Conservation (phyloP, 495 filamentous ascomycete genomes). For the Tuber magnatum region DNA sequence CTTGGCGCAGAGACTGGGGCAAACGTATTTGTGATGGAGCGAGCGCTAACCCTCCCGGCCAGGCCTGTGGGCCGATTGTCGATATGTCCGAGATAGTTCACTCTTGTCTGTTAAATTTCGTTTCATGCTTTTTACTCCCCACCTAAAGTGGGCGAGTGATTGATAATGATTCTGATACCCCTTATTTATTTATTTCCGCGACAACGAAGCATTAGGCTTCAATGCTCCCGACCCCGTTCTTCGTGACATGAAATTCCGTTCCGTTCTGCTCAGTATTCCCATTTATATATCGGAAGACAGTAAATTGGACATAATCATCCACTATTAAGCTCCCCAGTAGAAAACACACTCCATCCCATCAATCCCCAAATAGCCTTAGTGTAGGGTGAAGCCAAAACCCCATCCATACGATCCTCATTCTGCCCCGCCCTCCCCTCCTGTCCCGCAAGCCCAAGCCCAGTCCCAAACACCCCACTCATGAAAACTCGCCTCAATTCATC, state of each 20-base stretch:
- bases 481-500: conserved; percentile 17
- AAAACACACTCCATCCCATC: conserved; percentile 1
- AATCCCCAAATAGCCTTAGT: not conserved
- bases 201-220: not conserved
- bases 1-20: conserved; percentile 66
- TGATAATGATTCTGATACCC: not conserved
- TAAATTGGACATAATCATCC: not conserved
- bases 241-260: not conserved
- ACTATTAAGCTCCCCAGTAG: not conserved
- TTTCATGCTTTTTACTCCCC: not conserved
- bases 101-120: not conserved
- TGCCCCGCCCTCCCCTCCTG: not conserved
- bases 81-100: not conserved
- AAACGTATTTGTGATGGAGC: conserved; percentile 51
- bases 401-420: not conserved
- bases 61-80: not conserved
- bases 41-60: not conserved
- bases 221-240: not conserved
- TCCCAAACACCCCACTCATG: conserved; percentile 15
- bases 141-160: not conserved
- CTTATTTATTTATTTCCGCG: not conserved
- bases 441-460: not conserved
- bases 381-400: not conserved
- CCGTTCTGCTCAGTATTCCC: not conserved
- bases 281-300: not conserved